Conservation (phyloP, 306 rosid species). For the Neltuma alba region DNA sequence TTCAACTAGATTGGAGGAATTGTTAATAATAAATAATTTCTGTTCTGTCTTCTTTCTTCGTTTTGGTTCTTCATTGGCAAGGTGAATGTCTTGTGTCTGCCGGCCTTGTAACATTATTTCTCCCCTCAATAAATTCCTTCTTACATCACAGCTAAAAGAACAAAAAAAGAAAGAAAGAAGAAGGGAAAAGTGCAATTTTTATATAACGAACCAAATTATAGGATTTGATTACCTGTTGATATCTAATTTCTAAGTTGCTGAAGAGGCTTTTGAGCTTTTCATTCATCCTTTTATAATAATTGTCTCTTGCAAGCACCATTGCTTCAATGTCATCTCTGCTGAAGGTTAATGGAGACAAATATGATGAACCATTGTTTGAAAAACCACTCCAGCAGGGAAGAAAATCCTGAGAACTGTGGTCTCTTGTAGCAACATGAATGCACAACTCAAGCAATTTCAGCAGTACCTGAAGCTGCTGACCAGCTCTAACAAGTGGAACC, state of each 20-base stretch:
- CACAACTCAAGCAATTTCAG: conserved; percentile 86
- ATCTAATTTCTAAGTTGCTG: conserved; percentile 63
- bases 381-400: conserved; percentile 89
- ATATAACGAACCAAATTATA: conserved; percentile 26
- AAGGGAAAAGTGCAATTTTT: background rate
- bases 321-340: conserved; percentile 61
- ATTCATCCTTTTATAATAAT: conserved; percentile 73
- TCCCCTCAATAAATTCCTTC: conserved; percentile 8
- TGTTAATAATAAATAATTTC: background rate
- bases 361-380: conserved; percentile 53
- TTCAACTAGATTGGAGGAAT: conserved; percentile 9
- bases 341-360: conserved; percentile 66
- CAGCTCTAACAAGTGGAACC: conserved; percentile 91
- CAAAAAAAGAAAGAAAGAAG: background rate
- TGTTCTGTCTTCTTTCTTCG: conserved; percentile 29
- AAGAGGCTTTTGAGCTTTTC: conserved; percentile 59
- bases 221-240: conserved; percentile 65
- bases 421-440: conserved; percentile 55
- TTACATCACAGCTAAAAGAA: conserved; percentile 4
- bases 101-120: conserved; percentile 10
- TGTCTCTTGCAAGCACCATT: conserved; percentile 63
- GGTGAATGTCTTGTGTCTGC: background rate
- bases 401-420: conserved; percentile 65
- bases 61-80: conserved; percentile 15
- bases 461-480: conserved; percentile 93